Evolutionary conservation across 768 basidiomycete genomes (phyloP).

Genomic region (Hysterangium stoloniferum): DNA sequence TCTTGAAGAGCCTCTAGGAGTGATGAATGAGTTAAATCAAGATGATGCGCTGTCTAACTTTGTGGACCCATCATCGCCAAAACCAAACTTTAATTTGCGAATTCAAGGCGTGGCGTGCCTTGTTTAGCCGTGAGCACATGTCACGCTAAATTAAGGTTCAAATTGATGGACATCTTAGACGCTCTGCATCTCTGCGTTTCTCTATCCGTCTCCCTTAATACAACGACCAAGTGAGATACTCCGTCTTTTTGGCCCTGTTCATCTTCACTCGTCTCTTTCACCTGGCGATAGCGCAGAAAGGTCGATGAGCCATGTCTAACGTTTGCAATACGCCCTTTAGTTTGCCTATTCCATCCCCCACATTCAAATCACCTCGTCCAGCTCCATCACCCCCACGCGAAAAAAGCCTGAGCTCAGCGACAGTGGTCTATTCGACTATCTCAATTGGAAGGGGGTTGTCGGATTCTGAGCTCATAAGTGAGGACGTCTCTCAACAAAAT

Average conservation of each 20-base stretch:
- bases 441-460: background rate
- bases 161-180: background rate
- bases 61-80: no score
- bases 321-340: slow-evolving; percentile 1
- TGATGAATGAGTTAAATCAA: no score
- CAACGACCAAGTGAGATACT: background rate
- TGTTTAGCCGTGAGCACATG: no score
- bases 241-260: background rate
- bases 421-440: background rate
- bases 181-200: background rate
- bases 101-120: no score
- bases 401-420: background rate
- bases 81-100: no score
- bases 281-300: no score
- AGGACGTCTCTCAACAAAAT: background rate
- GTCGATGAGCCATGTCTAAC: no score
- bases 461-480: background rate
- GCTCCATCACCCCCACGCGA: background rate
- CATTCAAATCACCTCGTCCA: slow-evolving; percentile 6
- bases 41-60: no score
- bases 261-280: background rate
- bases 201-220: background rate
- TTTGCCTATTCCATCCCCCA: background rate
- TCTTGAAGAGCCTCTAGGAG: no score
- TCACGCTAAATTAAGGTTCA: no score